Evolutionary conservation across 352 stramenopile genomes (phyloP).

Genomic region (Phytophthora ramorum): DNA sequence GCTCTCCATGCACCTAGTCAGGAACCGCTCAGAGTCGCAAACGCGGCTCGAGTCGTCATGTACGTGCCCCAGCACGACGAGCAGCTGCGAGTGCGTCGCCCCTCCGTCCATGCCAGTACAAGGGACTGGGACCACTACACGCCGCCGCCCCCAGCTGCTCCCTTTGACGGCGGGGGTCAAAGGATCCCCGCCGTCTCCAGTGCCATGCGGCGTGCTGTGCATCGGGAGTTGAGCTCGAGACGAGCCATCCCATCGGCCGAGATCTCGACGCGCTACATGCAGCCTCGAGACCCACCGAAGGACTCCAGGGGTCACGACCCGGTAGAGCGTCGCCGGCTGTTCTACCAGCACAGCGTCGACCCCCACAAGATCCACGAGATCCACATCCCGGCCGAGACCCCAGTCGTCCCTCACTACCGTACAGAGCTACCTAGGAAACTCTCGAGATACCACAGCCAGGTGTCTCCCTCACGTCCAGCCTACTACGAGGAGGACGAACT

Average conservation of each 20-base stretch:
- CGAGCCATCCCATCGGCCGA: neutral
- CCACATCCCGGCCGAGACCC: slow-evolving; percentile 16
- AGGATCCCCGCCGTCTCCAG: slow-evolving; percentile 15
- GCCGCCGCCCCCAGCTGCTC: neutral
- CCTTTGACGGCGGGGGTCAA: too few relatives aligned
- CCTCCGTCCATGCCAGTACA: neutral
- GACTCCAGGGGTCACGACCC: too few relatives aligned
- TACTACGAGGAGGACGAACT: slow-evolving; percentile 14
- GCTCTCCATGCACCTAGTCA: neutral
- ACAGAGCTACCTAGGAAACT: slow-evolving; percentile 15
- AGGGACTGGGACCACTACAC: slow-evolving; percentile 1
- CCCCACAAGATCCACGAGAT: slow-evolving; percentile 27
- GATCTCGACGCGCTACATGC: neutral
- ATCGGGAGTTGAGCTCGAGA: slow-evolving; percentile 8
- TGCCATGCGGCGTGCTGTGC: slow-evolving; percentile 7
- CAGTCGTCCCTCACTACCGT: neutral
- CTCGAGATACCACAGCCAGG: slow-evolving; percentile 2
- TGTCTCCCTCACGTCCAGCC: neutral
- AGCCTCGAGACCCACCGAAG: too few relatives aligned
- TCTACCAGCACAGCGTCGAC: slow-evolving; percentile 20
- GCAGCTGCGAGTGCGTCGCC: neutral
- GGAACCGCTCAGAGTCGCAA: neutral
- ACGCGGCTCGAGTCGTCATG: neutral
- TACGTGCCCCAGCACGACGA: neutral
- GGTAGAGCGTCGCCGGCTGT: slow-evolving; percentile 17